phyloP scores from a whole-genome alignment of 2,329 filamentous ascomycete genomes.

The Colletotrichum navitas region DNA sequence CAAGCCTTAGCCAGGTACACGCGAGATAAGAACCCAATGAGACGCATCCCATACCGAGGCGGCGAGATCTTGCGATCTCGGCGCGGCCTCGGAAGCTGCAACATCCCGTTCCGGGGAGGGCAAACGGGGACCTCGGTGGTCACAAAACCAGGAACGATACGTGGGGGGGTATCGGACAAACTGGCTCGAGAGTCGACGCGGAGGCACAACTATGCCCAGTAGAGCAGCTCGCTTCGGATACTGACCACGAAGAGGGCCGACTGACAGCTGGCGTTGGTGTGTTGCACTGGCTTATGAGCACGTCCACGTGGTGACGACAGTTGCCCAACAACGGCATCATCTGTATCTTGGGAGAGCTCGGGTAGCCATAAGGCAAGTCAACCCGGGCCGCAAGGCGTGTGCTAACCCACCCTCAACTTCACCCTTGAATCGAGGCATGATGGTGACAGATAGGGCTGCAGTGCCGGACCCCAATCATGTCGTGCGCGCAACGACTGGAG shows the following conservation, averaged over 20 bases:
- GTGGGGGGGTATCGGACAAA: not conserved
- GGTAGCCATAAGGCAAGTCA: constrained; percentile 18
- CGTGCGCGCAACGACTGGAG: constrained; percentile 20
- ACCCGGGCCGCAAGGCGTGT: not conserved
- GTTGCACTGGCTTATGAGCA: constrained; percentile 29
- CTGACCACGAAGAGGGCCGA: not conserved
- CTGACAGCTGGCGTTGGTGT: constrained; percentile 27
- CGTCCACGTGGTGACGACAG: constrained; percentile 20
- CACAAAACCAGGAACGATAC: constrained; percentile 1
- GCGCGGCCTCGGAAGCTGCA: constrained; percentile 21
- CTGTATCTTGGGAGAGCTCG: constrained; percentile 24
- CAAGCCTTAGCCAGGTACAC: constrained; percentile 17
- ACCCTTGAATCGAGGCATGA: not conserved
- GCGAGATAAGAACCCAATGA: constrained; percentile 9
- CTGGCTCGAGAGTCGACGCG: constrained; percentile 14
- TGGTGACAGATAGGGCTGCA: constrained; percentile 37
- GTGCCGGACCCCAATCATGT: constrained; percentile 26
- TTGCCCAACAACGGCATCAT: constrained; percentile 15
- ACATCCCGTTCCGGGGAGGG: constrained; percentile 25
- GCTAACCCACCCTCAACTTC: not conserved
- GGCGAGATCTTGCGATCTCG: constrained; percentile 31
- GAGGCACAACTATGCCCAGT: not conserved
- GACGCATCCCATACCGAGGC: constrained; percentile 7
- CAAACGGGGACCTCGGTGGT: constrained; percentile 19
- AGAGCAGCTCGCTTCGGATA: not conserved